phyloP scores from a whole-genome alignment of 1,284 basidiomycete species.

The Tremellales sp. region DNA sequence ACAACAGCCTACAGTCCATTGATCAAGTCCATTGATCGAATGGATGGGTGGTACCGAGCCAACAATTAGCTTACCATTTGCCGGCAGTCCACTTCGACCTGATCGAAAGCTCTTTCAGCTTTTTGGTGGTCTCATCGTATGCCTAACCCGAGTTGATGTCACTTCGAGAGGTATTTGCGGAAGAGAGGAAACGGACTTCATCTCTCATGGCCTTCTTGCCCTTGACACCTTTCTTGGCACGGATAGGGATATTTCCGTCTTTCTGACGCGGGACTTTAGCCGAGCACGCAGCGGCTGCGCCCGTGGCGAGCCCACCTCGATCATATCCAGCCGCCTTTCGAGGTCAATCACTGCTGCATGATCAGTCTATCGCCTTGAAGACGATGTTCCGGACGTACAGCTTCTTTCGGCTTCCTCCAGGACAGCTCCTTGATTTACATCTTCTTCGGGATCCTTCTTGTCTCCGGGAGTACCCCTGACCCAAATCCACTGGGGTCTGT shows the following conservation, averaged over 20 bases:
- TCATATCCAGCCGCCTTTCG: slow-evolving; percentile 13
- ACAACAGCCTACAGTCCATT: slow-evolving; percentile 21
- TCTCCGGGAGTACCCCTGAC: slow-evolving; percentile 4
- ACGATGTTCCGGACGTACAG: slow-evolving; percentile 10
- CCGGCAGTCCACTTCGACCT: slow-evolving; percentile 21
- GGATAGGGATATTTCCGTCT: slow-evolving; percentile 25
- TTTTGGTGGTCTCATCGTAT: slow-evolving; percentile 11
- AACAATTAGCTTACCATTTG: slow-evolving; percentile 29
- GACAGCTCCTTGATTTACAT: slow-evolving; percentile 6
- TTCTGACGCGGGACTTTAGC: slow-evolving; percentile 2
- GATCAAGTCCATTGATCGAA: background rate
- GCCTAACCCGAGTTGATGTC: slow-evolving; percentile 9
- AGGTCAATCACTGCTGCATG: slow-evolving; percentile 18
- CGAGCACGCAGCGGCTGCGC: background rate
- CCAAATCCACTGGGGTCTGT: slow-evolving; percentile 27
- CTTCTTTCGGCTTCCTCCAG: slow-evolving; percentile 13
- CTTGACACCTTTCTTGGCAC: slow-evolving; percentile 25
- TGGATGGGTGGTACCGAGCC: background rate
- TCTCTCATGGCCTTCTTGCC: slow-evolving; percentile 18
- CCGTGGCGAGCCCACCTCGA: slow-evolving; percentile 15
- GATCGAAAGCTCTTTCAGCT: slow-evolving; percentile 23
- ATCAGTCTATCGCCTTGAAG: slow-evolving; percentile 4
- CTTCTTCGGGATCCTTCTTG: slow-evolving; percentile 17
- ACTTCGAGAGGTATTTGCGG: background rate
- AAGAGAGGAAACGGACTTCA: background rate